These are phyloP conservation scores for Camellia sinensis DNA, from an alignment of 148 eudicot species.

Conservation along the genomic window DNA sequence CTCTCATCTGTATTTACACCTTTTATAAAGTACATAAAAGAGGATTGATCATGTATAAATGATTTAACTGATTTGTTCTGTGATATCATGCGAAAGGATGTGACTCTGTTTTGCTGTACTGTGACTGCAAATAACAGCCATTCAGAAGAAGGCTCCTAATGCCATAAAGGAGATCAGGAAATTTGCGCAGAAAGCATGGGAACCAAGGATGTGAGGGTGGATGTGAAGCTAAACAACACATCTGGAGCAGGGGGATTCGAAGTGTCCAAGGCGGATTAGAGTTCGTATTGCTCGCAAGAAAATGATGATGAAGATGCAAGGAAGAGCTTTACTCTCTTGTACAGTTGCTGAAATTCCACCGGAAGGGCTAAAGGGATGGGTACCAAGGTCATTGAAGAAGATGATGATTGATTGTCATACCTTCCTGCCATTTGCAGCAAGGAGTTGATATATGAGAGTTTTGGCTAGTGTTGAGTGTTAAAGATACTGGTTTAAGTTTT, in stretches of 20 bases:
- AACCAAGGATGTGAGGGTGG: slow-evolving; percentile 59
- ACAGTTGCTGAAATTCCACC: slow-evolving; percentile 64
- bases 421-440: not conserved
- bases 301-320: slow-evolving; percentile 73
- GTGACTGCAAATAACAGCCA: slow-evolving; percentile 30
- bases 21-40: not conserved
- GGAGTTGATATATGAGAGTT: slow-evolving; percentile 5
- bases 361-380: slow-evolving; percentile 60
- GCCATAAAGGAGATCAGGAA: slow-evolving; percentile 68
- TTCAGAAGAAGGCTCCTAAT: slow-evolving; percentile 72
- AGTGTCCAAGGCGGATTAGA: slow-evolving; percentile 56
- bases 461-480: slow-evolving; percentile 8
- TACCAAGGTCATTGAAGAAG: slow-evolving; percentile 52
- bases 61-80: not conserved
- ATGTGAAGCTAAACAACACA: slow-evolving; percentile 61
- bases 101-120: not conserved
- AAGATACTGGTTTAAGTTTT: not conserved
- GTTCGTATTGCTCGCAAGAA: slow-evolving; percentile 58
- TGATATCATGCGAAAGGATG: not conserved
- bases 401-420: slow-evolving; percentile 23
- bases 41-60: not conserved
- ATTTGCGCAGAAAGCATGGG: slow-evolving; percentile 65
- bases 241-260: slow-evolving; percentile 64
- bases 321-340: slow-evolving; percentile 74
- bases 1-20: not conserved